Conservation (phyloP, 2,329 filamentous ascomycete genomes). For the Alternaria atra region DNA sequence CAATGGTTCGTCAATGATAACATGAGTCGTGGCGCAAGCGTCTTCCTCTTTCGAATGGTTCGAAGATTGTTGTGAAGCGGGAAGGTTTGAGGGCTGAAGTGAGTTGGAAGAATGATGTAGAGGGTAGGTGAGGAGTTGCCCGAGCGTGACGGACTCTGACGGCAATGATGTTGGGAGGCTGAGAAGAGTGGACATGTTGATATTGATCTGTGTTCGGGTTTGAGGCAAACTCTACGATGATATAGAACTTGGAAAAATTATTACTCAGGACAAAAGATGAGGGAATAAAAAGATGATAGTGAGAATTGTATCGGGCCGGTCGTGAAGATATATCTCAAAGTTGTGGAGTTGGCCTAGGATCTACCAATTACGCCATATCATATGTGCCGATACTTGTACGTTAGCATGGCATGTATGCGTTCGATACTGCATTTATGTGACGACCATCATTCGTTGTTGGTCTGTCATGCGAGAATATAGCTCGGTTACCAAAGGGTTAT, state of each 20-base stretch:
- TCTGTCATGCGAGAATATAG: constrained; percentile 29
- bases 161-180: constrained; percentile 37
- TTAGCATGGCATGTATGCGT: background rate
- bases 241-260: background rate
- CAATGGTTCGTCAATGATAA: constrained; percentile 22
- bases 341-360: constrained; percentile 10
- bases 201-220: background rate
- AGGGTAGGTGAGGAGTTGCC: constrained; percentile 42
- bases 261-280: background rate
- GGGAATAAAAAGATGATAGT: background rate
- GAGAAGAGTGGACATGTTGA: constrained; percentile 32
- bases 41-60: constrained; percentile 27
- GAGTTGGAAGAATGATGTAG: constrained; percentile 24
- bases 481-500: background rate
- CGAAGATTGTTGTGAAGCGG: constrained; percentile 9
- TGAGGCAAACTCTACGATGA: too few relatives aligned
- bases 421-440: constrained; percentile 2
- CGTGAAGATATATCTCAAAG: constrained; percentile 8
- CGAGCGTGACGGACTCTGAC: constrained; percentile 30
- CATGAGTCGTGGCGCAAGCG: constrained; percentile 30
- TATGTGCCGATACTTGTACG: constrained; percentile 10
- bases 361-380: constrained; percentile 1
- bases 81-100: constrained; percentile 23
- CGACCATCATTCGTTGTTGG: constrained; percentile 18
- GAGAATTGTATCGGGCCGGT: background rate